Conservation (phyloP, 139 green algal species). For the Desmodesmus armatus region DNA sequence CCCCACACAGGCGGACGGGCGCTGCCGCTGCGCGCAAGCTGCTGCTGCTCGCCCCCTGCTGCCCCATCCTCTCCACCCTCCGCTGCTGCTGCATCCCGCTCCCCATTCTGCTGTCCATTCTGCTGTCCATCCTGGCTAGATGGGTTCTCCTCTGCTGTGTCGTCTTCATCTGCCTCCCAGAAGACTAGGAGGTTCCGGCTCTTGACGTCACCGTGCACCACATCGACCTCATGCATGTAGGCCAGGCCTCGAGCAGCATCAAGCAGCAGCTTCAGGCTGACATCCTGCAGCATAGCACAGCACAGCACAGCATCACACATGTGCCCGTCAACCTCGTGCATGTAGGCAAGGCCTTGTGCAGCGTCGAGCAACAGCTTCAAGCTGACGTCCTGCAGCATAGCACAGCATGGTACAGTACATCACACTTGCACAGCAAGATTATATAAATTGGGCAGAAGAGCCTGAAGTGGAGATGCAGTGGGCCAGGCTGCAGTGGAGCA, state of each 20-base stretch:
- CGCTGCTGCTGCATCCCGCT: conserved; percentile 20
- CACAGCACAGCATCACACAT: background rate
- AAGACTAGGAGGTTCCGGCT: conserved; percentile 48
- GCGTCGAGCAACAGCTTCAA: too few relatives aligned
- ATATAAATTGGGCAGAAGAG: too few relatives aligned
- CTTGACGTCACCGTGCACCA: conserved; percentile 40
- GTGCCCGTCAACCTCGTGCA: background rate
- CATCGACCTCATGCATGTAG: conserved; percentile 42
- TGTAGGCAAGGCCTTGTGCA: background rate
- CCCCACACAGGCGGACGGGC: conserved; percentile 2
- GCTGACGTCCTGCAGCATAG: background rate
- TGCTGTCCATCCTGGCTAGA: background rate
- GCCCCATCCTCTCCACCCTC: background rate
- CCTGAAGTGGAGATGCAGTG: too few relatives aligned
- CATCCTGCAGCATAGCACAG: conserved; percentile 19
- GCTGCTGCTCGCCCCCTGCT: background rate
- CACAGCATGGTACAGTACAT: background rate
- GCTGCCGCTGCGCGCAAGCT: conserved; percentile 19
- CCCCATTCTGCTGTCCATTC: background rate
- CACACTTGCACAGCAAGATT: background rate
- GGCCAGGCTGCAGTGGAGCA: too few relatives aligned
- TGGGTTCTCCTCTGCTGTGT: background rate
- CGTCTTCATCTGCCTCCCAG: conserved; percentile 21
- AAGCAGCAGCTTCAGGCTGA: conserved; percentile 42
- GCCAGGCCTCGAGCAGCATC: conserved; percentile 36